Conservation (phyloP, 176 grass and related monocot genomes). For the Luzula sylvatica region DNA sequence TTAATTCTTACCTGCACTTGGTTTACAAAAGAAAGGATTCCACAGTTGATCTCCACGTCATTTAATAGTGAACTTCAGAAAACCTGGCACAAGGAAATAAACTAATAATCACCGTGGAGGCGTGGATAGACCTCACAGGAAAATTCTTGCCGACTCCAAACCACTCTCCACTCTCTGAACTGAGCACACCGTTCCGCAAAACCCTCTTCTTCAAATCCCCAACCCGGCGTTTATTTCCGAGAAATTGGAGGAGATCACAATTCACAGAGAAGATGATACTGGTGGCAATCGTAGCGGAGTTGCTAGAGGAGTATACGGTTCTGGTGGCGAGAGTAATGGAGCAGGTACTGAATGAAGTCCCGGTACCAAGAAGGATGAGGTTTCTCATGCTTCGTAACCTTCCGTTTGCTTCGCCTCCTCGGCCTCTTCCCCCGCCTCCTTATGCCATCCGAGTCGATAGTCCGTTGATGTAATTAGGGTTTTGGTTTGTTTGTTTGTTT, state of each 20-base stretch:
- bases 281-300: constrained; percentile 69
- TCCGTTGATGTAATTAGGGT: constrained; percentile 18
- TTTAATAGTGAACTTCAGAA: no score
- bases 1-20: no score
- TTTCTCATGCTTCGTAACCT: constrained; percentile 85
- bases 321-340: constrained; percentile 61
- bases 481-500: neutral
- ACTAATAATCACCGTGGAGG: no score
- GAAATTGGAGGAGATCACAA: neutral
- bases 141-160: no score
- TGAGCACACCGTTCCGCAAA: constrained; percentile 15
- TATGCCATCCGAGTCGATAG: constrained; percentile 47
- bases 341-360: constrained; percentile 56
- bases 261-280: constrained; percentile 39
- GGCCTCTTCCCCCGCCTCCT: constrained; percentile 35
- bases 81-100: no score
- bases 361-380: constrained; percentile 73
- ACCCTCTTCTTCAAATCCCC: neutral
- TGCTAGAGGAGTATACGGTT: constrained; percentile 86
- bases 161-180: constrained; percentile 21
- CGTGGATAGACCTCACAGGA: no score
- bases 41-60: no score
- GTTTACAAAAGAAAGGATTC: no score
- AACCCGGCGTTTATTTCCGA: constrained; percentile 8
- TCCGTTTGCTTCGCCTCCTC: constrained; percentile 48